These are phyloP conservation scores for Liquidambar formosana DNA, from an alignment of 164 flowering plant species.

Conservation along the genomic window DNA sequence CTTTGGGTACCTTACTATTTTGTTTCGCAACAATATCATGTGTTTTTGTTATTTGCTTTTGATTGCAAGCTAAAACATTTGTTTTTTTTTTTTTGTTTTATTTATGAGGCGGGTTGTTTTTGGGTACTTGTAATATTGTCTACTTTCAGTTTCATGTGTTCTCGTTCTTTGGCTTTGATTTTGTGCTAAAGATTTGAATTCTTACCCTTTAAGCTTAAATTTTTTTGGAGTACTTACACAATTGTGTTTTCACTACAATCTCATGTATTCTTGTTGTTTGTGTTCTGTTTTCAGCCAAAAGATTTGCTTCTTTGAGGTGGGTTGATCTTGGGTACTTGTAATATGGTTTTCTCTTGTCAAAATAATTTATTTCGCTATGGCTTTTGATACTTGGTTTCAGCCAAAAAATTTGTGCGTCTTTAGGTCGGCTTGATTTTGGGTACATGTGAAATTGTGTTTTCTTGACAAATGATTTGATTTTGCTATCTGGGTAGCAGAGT, in stretches of 20 bases:
- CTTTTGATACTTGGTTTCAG: too few species aligned
- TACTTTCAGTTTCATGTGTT: not conserved
- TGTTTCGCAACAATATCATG: too few species aligned
- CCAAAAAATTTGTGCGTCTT: not conserved
- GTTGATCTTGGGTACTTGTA: slow-evolving; percentile 1
- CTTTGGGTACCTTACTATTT: too few species aligned
- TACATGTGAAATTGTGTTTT: not conserved
- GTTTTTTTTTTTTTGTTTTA: too few species aligned
- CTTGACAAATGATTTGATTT: slow-evolving; percentile 1
- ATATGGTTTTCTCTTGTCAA: not conserved
- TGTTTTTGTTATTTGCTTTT: too few species aligned
- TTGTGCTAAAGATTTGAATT: not conserved
- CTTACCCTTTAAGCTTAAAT: too few species aligned
- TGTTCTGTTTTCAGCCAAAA: slow-evolving; percentile 4
- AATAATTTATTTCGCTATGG: too few species aligned
- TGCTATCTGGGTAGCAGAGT: slow-evolving; percentile 8
- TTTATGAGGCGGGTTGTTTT: not conserved
- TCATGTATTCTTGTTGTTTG: too few species aligned
- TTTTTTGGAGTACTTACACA: not conserved
- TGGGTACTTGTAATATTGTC: not conserved
- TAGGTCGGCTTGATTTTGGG: slow-evolving; percentile 9
- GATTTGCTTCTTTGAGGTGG: slow-evolving; percentile 7
- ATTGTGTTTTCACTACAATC: not conserved
- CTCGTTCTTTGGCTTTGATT: slow-evolving; percentile 1
- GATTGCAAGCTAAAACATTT: too few species aligned